Evolutionary conservation across 108 stramenopile genomes (phyloP).

Genomic region (Nannochloropsis salina): DNA sequence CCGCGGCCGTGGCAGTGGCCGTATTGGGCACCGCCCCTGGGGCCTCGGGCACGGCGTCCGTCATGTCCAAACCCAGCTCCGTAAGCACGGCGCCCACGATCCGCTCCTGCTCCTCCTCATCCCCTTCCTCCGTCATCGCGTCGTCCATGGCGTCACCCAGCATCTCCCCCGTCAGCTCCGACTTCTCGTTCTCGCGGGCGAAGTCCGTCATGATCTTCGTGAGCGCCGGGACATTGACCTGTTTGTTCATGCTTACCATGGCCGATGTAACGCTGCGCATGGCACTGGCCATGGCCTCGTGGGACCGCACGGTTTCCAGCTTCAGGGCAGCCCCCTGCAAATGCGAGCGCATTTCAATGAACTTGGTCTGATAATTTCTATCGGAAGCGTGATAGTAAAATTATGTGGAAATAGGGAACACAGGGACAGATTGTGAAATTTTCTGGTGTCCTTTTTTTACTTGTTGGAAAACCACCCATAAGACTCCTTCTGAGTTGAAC

Average conservation of each 20-base stretch:
- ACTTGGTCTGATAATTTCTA: slow-evolving; percentile 75
- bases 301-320: slow-evolving; percentile 85
- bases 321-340: slow-evolving; percentile 84
- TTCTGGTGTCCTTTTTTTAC: no score
- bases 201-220: slow-evolving; percentile 97
- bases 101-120: slow-evolving; percentile 83
- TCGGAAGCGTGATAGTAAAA: background rate
- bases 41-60: slow-evolving; percentile 49
- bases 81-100: slow-evolving; percentile 60
- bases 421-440: no score
- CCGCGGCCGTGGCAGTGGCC: slow-evolving; percentile 30
- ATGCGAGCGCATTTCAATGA: slow-evolving; percentile 92
- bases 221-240: slow-evolving; percentile 76
- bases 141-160: slow-evolving; percentile 93
- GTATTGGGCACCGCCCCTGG: slow-evolving; percentile 33
- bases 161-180: slow-evolving; percentile 90
- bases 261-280: slow-evolving; percentile 58
- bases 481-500: no score
- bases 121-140: slow-evolving; percentile 76
- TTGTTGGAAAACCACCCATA: no score
- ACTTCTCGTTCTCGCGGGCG: slow-evolving; percentile 83
- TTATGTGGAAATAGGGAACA: no score
- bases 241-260: slow-evolving; percentile 1
- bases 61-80: slow-evolving; percentile 51
- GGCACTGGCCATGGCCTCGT: slow-evolving; percentile 88